A percentile compares a stretch with the other conserved stretches of the same genome.
These are phyloP conservation scores for Malbranchea cinnamomea DNA, from an alignment of 2,329 filamentous ascomycete species.

Conservation along the genomic window DNA sequence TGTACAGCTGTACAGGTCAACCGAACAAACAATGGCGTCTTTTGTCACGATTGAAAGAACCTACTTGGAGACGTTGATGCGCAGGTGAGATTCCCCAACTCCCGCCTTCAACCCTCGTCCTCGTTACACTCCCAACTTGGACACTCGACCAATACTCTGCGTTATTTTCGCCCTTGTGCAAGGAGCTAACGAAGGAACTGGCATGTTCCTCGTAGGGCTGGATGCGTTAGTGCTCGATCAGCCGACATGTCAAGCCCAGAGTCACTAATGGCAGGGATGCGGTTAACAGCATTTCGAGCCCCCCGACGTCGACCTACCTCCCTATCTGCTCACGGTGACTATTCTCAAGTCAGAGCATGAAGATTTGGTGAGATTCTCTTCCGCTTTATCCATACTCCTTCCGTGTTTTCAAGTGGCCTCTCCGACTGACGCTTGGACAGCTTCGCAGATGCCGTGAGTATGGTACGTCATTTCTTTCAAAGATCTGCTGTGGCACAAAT, in stretches of 20 bases:
- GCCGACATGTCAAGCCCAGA: conserved; percentile 8
- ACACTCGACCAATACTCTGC: too few species aligned
- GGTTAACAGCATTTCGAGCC: conserved; percentile 27
- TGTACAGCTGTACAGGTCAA: too few species aligned
- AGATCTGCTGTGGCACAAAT: neutral
- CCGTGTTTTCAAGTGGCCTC: too few species aligned
- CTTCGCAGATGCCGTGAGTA: conserved; percentile 16
- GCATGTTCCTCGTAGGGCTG: neutral
- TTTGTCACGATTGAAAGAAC: conserved; percentile 44
- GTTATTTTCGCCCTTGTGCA: too few species aligned
- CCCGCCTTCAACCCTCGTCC: conserved; percentile 23
- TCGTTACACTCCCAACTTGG: too few species aligned
- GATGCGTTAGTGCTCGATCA: neutral
- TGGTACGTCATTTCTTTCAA: conserved; percentile 11
- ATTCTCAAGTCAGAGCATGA: conserved; percentile 50
- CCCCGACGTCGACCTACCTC: conserved; percentile 22
- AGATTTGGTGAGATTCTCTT: conserved; percentile 32
- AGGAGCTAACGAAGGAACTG: too few species aligned
- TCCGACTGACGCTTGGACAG: conserved; percentile 10
- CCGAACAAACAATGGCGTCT: conserved; percentile 17
- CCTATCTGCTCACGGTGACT: conserved; percentile 31
- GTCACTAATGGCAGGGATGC: too few species aligned
- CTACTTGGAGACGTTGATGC: conserved; percentile 47
- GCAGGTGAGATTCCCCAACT: conserved; percentile 36
- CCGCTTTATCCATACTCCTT: conserved; percentile 5